A percentile compares a stretch with the other conserved stretches of the same genome.
These are phyloP conservation scores for Panicum hallii DNA, from an alignment of 202 grass and related monocot species.

Conservation along the genomic window DNA sequence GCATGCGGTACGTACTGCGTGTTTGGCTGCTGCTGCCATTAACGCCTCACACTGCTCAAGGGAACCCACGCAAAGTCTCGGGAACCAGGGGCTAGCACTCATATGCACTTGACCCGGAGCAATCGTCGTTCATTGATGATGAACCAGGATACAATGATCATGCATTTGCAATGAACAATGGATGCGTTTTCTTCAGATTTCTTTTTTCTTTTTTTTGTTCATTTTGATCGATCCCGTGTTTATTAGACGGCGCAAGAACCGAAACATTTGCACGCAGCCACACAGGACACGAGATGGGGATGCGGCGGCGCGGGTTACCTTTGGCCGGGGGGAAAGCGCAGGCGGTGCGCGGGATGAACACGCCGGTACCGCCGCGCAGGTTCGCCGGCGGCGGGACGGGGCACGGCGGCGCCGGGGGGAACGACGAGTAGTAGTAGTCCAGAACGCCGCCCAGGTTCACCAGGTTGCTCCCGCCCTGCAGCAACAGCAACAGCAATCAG, in stretches of 20 bases:
- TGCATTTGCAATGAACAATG: not conserved
- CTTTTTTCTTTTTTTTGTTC: not conserved
- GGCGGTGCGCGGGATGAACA: slow-evolving; percentile 50
- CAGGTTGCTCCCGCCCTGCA: slow-evolving; percentile 16
- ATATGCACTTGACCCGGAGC: not conserved
- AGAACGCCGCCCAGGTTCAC: slow-evolving; percentile 24
- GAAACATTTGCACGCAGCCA: too few species aligned
- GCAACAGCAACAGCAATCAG: not conserved
- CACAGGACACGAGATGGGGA: too few species aligned
- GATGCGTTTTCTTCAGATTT: not conserved
- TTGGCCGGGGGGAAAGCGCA: not conserved
- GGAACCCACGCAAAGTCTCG: not conserved
- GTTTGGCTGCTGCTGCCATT: not conserved
- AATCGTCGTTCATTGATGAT: not conserved
- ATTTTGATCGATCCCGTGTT: not conserved
- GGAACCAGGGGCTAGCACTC: not conserved
- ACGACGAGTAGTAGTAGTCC: slow-evolving; percentile 11
- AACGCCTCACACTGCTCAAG: slow-evolving; percentile 21
- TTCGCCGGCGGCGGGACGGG: slow-evolving; percentile 12
- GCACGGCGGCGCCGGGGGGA: not conserved
- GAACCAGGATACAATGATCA: not conserved
- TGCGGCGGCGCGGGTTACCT: slow-evolving; percentile 28
- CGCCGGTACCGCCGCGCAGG: slow-evolving; percentile 51
- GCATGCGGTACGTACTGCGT: not conserved
- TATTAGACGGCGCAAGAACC: slow-evolving; percentile 1